Evolutionary conservation across 352 stramenopile species (phyloP).

Genomic region (Nothophytophthora sp.): DNA sequence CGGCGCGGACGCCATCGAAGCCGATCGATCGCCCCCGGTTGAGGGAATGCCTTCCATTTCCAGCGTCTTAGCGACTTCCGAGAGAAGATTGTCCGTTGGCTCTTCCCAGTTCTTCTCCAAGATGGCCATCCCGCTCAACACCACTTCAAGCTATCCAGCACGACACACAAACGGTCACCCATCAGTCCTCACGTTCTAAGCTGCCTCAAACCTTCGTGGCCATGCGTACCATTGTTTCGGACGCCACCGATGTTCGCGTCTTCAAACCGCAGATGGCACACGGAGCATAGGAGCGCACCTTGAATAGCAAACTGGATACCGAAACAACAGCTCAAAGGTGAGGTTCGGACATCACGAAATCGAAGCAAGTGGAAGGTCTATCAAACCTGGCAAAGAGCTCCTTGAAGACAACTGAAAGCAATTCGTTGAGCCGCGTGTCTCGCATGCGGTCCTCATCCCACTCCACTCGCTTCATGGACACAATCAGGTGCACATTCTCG

Average conservation of each 20-base stretch:
- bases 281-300: slow-evolving; percentile 69
- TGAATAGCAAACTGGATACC: too few relatives aligned
- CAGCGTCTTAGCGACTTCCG: slow-evolving; percentile 40
- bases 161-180: background rate
- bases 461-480: slow-evolving; percentile 87
- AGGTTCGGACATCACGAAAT: background rate
- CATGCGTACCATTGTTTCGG: slow-evolving; percentile 73
- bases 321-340: background rate
- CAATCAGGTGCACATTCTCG: slow-evolving; percentile 83
- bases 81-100: slow-evolving; percentile 47
- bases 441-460: slow-evolving; percentile 89
- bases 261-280: slow-evolving; percentile 86
- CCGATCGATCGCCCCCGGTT: background rate
- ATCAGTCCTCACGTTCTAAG: background rate
- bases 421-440: slow-evolving; percentile 81
- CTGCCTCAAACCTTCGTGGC: background rate
- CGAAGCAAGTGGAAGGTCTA: background rate
- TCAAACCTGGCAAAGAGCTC: slow-evolving; percentile 82
- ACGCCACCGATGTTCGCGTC: slow-evolving; percentile 68
- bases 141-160: slow-evolving; percentile 74
- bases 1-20: slow-evolving; percentile 5
- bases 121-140: slow-evolving; percentile 81
- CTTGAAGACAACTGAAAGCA: slow-evolving; percentile 85
- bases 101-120: slow-evolving; percentile 55
- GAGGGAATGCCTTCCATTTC: slow-evolving; percentile 34